Conservation (phyloP, 1,284 basidiomycete genomes). For the Coniferiporia sulphurascens region DNA sequence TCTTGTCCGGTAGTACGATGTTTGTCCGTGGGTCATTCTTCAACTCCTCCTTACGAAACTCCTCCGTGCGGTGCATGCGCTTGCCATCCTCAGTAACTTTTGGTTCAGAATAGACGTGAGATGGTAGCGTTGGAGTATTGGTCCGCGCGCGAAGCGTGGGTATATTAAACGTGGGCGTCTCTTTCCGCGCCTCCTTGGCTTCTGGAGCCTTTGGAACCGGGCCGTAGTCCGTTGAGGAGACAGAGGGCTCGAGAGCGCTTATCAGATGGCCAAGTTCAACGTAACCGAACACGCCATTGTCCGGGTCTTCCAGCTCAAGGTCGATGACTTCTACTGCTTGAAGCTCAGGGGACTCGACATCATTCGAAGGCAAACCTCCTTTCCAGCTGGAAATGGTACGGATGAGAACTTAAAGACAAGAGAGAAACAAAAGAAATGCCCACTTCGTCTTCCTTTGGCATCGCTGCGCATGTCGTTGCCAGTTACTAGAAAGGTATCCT, state of each 20-base stretch:
- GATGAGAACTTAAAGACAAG: background rate
- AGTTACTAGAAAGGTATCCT: conserved; percentile 15
- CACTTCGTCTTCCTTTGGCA: conserved; percentile 11
- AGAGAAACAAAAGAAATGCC: background rate
- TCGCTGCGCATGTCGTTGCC: conserved; percentile 15
- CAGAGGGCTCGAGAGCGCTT: conserved; percentile 10
- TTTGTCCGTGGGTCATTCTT: conserved; percentile 17
- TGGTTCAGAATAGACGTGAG: background rate
- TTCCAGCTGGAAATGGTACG: conserved; percentile 1
- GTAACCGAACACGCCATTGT: conserved; percentile 8
- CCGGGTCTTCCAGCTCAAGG: conserved; percentile 7
- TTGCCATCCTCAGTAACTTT: conserved; percentile 6
- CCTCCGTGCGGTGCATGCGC: conserved; percentile 18
- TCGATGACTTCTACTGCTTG: conserved; percentile 12
- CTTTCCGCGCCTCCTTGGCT: background rate
- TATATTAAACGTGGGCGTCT: conserved; percentile 1
- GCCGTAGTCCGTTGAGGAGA: conserved; percentile 15
- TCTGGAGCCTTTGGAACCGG: background rate
- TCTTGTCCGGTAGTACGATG: conserved; percentile 18
- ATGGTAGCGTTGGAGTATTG: background rate
- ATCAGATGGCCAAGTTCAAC: conserved; percentile 15
- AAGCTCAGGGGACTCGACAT: conserved; percentile 3
- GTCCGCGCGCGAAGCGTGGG: conserved; percentile 11
- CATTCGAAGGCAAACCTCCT: background rate
- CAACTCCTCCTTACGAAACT: conserved; percentile 17